These are phyloP conservation scores for Penicillium sp. DNA, from an alignment of 2,329 filamentous ascomycete species.

Conservation along the genomic window DNA sequence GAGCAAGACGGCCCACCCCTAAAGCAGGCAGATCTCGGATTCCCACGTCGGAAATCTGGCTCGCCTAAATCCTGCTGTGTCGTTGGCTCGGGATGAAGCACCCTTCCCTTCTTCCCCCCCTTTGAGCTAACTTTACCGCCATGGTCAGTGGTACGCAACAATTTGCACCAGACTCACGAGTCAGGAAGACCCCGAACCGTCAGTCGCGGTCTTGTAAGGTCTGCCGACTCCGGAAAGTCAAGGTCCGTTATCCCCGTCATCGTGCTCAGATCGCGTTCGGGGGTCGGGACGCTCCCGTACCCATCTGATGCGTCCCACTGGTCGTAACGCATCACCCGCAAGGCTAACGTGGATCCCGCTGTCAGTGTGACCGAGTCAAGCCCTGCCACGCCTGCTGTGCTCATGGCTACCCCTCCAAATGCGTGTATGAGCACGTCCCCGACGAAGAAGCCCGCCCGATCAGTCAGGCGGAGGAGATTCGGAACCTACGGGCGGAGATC, in stretches of 20 bases:
- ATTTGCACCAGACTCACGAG: slow-evolving; percentile 21
- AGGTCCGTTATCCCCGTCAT: slow-evolving; percentile 26
- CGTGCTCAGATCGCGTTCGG: slow-evolving; percentile 21
- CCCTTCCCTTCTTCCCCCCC: slow-evolving; percentile 11
- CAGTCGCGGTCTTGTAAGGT: slow-evolving; percentile 41
- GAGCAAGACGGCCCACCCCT: not conserved
- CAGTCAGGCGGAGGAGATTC: slow-evolving; percentile 39
- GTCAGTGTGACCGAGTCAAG: slow-evolving; percentile 39
- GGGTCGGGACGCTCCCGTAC: slow-evolving; percentile 14
- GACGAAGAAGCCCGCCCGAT: slow-evolving; percentile 37
- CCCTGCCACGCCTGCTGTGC: slow-evolving; percentile 42
- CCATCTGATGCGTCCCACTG: slow-evolving; percentile 5
- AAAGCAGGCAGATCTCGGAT: slow-evolving; percentile 30
- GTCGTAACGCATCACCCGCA: not conserved
- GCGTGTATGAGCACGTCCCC: slow-evolving; percentile 34
- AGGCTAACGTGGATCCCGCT: slow-evolving; percentile 17
- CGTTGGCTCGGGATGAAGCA: slow-evolving; percentile 26
- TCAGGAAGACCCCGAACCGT: slow-evolving; percentile 29
- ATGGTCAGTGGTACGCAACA: slow-evolving; percentile 22
- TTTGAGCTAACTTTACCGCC: slow-evolving; percentile 6
- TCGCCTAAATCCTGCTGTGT: slow-evolving; percentile 26
- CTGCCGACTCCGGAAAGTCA: slow-evolving; percentile 40
- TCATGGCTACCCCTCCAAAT: slow-evolving; percentile 40
- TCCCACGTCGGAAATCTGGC: slow-evolving; percentile 29
- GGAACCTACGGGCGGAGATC: slow-evolving; percentile 36